phyloP scores from a whole-genome alignment of 148 eudicot species.

The Dysphania ambrosioides region DNA sequence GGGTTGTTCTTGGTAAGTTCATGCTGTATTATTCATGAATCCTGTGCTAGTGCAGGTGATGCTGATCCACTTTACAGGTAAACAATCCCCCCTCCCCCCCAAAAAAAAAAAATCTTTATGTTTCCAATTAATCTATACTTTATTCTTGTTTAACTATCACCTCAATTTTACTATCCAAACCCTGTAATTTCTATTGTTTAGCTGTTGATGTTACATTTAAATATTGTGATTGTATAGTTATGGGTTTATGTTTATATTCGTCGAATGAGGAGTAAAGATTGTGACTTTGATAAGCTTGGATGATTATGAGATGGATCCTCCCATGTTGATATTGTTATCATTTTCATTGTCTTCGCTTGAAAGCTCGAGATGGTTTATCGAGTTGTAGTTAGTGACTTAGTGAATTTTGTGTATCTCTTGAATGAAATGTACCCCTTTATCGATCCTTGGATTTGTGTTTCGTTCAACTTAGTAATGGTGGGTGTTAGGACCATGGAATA shows the following conservation, averaged over 20 bases:
- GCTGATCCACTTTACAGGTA: conserved; percentile 71
- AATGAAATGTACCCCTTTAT: not conserved
- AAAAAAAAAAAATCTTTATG: no score
- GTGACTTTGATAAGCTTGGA: not conserved
- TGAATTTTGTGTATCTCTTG: not conserved
- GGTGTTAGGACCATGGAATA: not conserved
- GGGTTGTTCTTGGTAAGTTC: conserved; percentile 34
- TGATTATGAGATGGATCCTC: not conserved
- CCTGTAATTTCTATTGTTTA: not conserved
- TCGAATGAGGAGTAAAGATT: not conserved
- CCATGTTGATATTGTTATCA: not conserved
- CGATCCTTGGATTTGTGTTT: not conserved
- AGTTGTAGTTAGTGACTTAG: not conserved
- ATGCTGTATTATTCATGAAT: conserved; percentile 28
- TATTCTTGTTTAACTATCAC: not conserved
- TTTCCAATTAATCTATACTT: not conserved
- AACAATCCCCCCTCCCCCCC: no score
- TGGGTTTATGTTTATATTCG: no score
- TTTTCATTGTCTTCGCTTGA: not conserved
- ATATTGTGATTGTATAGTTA: no score
- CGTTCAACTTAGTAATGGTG: not conserved
- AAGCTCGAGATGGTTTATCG: not conserved
- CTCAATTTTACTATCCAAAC: not conserved
- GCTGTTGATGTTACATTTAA: no score
- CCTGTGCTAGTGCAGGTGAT: conserved; percentile 77